Evolutionary conservation across 306 rosid genomes (phyloP), one percentile per base, ranked within the genome.

Genomic region (Sesbania bispinosa): DNA sequence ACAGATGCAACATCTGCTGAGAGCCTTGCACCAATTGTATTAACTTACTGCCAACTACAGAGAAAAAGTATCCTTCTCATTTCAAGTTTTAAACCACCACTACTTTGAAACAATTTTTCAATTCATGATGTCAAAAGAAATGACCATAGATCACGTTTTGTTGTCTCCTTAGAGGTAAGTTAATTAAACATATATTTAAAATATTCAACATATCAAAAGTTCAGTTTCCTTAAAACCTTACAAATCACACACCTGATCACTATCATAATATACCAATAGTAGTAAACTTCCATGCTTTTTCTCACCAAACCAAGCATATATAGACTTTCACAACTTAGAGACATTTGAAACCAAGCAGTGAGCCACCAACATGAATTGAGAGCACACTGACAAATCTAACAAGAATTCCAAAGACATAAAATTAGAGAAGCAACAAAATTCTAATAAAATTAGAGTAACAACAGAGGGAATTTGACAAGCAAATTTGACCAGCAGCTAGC

Each of bases 1-100:
- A 90, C 91, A 0, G 69, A 62, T 5, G 96, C 86, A 45, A 93
- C 93, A 77, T 90, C 96, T 4, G 87, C 81, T 15, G 96, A 88
- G 45, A 90, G 92, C 84, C 91, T 84, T 9, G 96, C 84, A 42
- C 96, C 96, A 52, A 90, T 55, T 10, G 66, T n/a, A n/a, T n/a
- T n/a, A n/a, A n/a, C n/a, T n/a, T n/a, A n/a, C n/a, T n/a, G n/a
- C n/a, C n/a, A n/a, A n/a, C n/a, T n/a, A n/a, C n/a, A n/a, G n/a
- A n/a, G n/a, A n/a, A n/a, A n/a, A n/a, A n/a, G n/a, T n/a, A n/a
- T n/a, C n/a, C n/a, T n/a, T n/a, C n/a, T n/a, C 2, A 27, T 60
- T 6, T 48, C 13, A 39, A n/a, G 33, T 14, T 30, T 41, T 35
- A 35, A 27, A 4, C 4, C 30, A 35, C 10, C 11, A 35, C 8